These are phyloP conservation scores for Acanthamoeba comandoni DNA, from an alignment of 208 protist species.

Conservation along the genomic window DNA sequence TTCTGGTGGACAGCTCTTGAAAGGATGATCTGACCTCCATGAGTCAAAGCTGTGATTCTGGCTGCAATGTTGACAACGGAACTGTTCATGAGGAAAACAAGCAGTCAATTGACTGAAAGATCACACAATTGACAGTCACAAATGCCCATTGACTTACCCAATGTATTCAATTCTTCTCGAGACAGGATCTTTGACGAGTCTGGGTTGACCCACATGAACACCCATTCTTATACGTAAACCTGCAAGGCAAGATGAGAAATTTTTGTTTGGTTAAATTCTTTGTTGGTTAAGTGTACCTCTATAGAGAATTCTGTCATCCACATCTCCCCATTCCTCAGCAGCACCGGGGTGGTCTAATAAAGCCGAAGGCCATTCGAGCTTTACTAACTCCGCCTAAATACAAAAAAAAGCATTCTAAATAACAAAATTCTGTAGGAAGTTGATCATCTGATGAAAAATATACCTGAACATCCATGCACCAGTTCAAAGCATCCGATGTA, in stretches of 20 bases:
- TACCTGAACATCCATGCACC: slow-evolving; percentile 26
- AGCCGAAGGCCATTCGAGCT: neutral
- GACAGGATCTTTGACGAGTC: slow-evolving; percentile 25
- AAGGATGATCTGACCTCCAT: slow-evolving; percentile 69
- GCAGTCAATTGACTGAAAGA: too few relatives aligned
- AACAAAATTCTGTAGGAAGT: neutral
- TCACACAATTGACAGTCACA: too few relatives aligned
- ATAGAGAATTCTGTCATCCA: slow-evolving; percentile 32
- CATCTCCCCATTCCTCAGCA: slow-evolving; percentile 63
- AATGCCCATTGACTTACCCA: neutral
- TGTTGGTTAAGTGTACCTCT: neutral
- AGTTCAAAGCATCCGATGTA: neutral
- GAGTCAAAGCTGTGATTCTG: slow-evolving; percentile 11
- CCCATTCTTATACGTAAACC: slow-evolving; percentile 68
- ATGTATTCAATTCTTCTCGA: slow-evolving; percentile 60
- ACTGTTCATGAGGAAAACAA: too few relatives aligned
- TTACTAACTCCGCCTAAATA: neutral
- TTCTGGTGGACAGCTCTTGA: neutral
- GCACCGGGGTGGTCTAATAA: slow-evolving; percentile 42
- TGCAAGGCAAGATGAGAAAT: too few relatives aligned
- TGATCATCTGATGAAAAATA: too few relatives aligned
- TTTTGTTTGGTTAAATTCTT: neutral
- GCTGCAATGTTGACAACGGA: slow-evolving; percentile 32
- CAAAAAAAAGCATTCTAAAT: too few relatives aligned
- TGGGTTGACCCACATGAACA: slow-evolving; percentile 8